Evolutionary conservation across 306 rosid genomes (phyloP).

Genomic region (Acacia crassicarpa): DNA sequence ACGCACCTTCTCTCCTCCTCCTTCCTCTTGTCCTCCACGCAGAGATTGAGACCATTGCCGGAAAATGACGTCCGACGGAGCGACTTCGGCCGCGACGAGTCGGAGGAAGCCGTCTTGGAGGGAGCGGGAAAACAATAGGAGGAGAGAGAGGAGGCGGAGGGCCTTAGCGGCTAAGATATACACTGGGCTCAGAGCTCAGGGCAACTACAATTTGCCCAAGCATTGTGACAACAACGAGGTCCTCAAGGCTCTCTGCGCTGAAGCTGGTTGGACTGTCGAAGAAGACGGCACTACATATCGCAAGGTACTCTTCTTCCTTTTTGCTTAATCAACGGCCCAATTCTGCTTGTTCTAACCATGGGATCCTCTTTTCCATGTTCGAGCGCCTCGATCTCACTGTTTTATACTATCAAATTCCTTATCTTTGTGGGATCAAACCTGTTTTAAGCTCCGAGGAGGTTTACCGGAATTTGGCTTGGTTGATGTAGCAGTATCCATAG

Average conservation of each 20-base stretch:
- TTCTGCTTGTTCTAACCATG: neutral
- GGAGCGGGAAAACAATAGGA: slow-evolving; percentile 83
- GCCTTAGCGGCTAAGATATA: slow-evolving; percentile 83
- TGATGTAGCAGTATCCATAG: neutral
- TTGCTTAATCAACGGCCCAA: neutral
- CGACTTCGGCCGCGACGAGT: slow-evolving; percentile 58
- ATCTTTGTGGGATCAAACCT: slow-evolving; percentile 22
- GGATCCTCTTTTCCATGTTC: slow-evolving; percentile 31
- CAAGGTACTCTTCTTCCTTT: slow-evolving; percentile 45
- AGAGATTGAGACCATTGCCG: slow-evolving; percentile 15
- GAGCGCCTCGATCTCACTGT: slow-evolving; percentile 13
- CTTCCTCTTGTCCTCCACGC: neutral
- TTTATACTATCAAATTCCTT: slow-evolving; percentile 21
- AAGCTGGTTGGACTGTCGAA: slow-evolving; percentile 94
- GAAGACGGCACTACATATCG: slow-evolving; percentile 91
- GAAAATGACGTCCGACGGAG: slow-evolving; percentile 85
- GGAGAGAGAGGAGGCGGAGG: slow-evolving; percentile 79
- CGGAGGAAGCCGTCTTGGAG: slow-evolving; percentile 89
- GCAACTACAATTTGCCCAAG: slow-evolving; percentile 78
- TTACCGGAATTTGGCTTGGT: neutral
- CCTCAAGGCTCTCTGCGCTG: slow-evolving; percentile 72
- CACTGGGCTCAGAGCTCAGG: slow-evolving; percentile 79
- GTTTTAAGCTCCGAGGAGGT: neutral
- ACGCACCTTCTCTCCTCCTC: slow-evolving; percentile 13
- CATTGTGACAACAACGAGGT: slow-evolving; percentile 91